phyloP scores from a whole-genome alignment of 2,329 filamentous ascomycete species.

The Curvularia spicifera region DNA sequence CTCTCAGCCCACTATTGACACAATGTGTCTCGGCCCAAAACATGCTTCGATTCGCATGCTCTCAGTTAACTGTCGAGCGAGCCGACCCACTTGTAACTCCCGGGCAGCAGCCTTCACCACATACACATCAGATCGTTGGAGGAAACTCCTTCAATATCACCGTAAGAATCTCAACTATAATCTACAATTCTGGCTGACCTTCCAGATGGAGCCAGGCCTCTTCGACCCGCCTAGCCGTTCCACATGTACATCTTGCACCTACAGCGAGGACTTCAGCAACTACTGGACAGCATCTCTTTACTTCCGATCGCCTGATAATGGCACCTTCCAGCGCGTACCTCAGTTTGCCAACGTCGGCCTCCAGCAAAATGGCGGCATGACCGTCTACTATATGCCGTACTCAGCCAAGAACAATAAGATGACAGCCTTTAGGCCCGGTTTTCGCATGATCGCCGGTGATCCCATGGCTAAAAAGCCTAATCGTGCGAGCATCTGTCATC shows the following conservation, averaged over 20 bases:
- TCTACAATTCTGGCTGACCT: conserved; percentile 16
- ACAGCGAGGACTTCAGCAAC: conserved; percentile 39
- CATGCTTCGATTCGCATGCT: conserved; percentile 46
- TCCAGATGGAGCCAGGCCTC: conserved; percentile 34
- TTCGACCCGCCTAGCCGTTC: conserved; percentile 34
- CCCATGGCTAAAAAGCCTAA: conserved; percentile 27
- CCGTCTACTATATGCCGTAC: conserved; percentile 78
- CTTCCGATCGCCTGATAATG: conserved; percentile 42
- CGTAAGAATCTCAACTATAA: conserved; percentile 13
- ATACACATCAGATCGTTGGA: conserved; percentile 44
- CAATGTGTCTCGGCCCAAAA: conserved; percentile 39
- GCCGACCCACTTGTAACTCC: conserved; percentile 55
- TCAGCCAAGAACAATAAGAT: conserved; percentile 57
- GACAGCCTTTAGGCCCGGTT: conserved; percentile 30
- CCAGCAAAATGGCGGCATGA: conserved; percentile 42
- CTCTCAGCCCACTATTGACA: conserved; percentile 28
- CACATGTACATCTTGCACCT: conserved; percentile 44
- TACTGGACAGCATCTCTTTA: conserved; percentile 45
- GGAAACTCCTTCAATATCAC: conserved; percentile 44
- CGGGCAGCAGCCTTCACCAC: conserved; percentile 34
- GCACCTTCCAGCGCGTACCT: conserved; percentile 43
- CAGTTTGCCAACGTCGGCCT: conserved; percentile 41
- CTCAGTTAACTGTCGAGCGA: conserved; percentile 56
- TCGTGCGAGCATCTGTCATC: conserved; percentile 43
- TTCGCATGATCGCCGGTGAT: conserved; percentile 41